Evolutionary conservation across 106 monocot genomes (phyloP), one percentile per base, ranked within the genome.

Genomic region (Allium cepa): DNA sequence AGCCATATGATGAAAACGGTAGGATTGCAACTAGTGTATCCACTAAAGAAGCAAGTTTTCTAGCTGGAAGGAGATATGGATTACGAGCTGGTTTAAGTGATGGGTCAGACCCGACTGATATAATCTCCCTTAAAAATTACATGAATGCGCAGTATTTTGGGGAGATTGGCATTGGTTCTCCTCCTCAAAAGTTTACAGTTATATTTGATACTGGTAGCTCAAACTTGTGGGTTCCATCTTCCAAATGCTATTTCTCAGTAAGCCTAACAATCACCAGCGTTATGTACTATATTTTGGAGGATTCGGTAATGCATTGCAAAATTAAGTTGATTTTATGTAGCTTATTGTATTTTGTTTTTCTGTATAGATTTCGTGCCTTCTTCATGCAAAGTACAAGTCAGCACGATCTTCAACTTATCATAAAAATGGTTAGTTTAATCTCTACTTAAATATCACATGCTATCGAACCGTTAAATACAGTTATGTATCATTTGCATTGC

Each of bases 121-220:
- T 93, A 28, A 56, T 99, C 7, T 17, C 73, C 10, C 84, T 99
- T 7, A 99, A 90, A 81, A 99, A 99, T 73, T 99, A 99, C 82
- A 75, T 99, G 85, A 90, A 99, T 62, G 99, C 99, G 0, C 99
- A 99, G 77, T 99, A 99, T 69, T 99, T 85, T 72, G 99, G 92
- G 67, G 99, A 99, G 84, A 93, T 99, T 46, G 90, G 86, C 16
- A 76, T 99, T 63, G 88, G 99, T 9, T 51, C 90, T 10, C 83
- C 99, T 18, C 36, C 92, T 5, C 99, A 99, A 81, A 93, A 90
- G 68, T 99, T 99, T 56, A 93, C 93, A 7, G 99, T 93, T 59
- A 85, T 99, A 46, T 99, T 99, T 68, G 99, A 99, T 58, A 99
- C 99, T 7, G 99, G 99, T 1, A 99, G 99, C 79, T 84, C 99